Evolutionary conservation across 2,329 filamentous ascomycete species (phyloP).

Genomic region (Cladosporium sp.): DNA sequence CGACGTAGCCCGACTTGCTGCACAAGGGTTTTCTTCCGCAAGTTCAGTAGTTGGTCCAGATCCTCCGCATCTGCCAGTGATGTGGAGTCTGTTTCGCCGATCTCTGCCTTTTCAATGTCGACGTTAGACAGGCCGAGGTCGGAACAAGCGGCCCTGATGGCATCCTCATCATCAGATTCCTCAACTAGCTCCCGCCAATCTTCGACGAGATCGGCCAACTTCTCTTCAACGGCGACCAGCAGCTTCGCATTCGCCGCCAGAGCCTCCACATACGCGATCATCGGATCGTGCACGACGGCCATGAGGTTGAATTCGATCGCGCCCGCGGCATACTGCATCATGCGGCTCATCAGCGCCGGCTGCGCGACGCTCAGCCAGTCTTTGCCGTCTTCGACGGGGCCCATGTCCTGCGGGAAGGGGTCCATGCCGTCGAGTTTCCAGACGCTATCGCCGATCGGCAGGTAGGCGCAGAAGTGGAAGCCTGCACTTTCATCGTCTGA

Average conservation of each 20-base stretch:
- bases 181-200: slow-evolving; percentile 39
- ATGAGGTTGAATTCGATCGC: slow-evolving; percentile 72
- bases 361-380: slow-evolving; percentile 64
- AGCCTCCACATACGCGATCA: slow-evolving; percentile 42
- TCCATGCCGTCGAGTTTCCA: slow-evolving; percentile 90
- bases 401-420: slow-evolving; percentile 60
- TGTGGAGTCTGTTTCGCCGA: slow-evolving; percentile 22
- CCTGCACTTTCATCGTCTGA: slow-evolving; percentile 46
- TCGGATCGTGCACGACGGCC: slow-evolving; percentile 63
- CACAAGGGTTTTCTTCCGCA: slow-evolving; percentile 36
- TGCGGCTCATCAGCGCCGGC: slow-evolving; percentile 60
- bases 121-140: slow-evolving; percentile 22
- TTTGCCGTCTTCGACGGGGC: slow-evolving; percentile 36
- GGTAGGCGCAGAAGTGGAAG: slow-evolving; percentile 86
- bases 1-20: slow-evolving; percentile 40
- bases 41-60: slow-evolving; percentile 28
- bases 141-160: not conserved
- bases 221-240: slow-evolving; percentile 35
- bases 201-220: slow-evolving; percentile 33
- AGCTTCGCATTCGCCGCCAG: slow-evolving; percentile 40
- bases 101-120: slow-evolving; percentile 30
- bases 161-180: slow-evolving; percentile 15
- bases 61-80: slow-evolving; percentile 21
- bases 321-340: slow-evolving; percentile 59
- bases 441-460: slow-evolving; percentile 65